phyloP scores from a whole-genome alignment of 192 early-diverging fungal species.

The Linderina pennispora region DNA sequence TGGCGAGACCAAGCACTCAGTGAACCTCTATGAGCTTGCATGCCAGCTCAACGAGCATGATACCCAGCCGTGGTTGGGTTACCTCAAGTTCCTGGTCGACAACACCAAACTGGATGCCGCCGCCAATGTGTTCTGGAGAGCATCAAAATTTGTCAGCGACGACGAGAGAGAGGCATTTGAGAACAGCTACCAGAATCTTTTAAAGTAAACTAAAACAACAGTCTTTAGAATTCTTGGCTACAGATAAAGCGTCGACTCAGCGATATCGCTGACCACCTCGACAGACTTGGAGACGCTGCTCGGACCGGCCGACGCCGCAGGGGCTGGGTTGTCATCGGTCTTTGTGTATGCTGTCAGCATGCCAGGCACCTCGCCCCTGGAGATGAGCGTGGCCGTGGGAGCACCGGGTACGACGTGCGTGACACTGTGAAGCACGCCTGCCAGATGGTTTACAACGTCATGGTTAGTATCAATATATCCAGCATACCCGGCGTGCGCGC shows the following conservation, averaged over 20 bases:
- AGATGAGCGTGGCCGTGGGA: neutral
- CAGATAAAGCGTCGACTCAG: neutral
- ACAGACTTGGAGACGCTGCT: neutral
- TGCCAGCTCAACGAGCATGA: slow-evolving; percentile 19
- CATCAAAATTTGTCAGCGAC: slow-evolving; percentile 13
- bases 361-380: slow-evolving; percentile 13
- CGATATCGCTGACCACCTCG: slow-evolving; percentile 7
- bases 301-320: neutral
- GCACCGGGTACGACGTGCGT: slow-evolving; percentile 2
- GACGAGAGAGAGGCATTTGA: slow-evolving; percentile 4
- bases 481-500: neutral
- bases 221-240: neutral
- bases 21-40: slow-evolving; percentile 27
- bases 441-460: slow-evolving; percentile 16
- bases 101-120: slow-evolving; percentile 12
- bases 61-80: slow-evolving; percentile 20
- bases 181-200: slow-evolving; percentile 10
- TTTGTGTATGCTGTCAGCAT: neutral
- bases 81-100: slow-evolving; percentile 16
- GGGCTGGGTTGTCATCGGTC: neutral
- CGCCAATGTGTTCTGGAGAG: slow-evolving; percentile 26
- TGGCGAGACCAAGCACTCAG: slow-evolving; percentile 14
- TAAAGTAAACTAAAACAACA: neutral
- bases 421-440: slow-evolving; percentile 10
- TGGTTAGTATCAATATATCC: slow-evolving; percentile 31